A percentile compares a stretch with the other conserved stretches of the same genome.
Conservation (phyloP, 2,329 filamentous ascomycete species). For the Colletotrichum sp. region DNA sequence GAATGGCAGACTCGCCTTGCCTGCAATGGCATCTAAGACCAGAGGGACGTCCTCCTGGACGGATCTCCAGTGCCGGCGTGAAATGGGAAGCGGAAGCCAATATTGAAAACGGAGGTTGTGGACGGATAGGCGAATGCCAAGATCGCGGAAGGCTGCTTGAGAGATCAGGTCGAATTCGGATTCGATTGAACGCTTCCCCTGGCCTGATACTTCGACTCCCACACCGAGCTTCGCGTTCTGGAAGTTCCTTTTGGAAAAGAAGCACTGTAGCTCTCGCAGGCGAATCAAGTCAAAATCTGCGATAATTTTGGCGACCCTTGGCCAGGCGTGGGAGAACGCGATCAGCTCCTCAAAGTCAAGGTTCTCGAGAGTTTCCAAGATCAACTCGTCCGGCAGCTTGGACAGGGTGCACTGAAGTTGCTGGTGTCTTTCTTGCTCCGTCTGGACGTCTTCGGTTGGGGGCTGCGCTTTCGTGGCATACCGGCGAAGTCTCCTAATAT, state of each 20-base stretch:
- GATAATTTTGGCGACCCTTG: constrained; percentile 37
- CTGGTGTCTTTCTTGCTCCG: constrained; percentile 26
- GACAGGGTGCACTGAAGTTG: not conserved
- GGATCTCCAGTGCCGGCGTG: constrained; percentile 46
- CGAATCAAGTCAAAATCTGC: constrained; percentile 39
- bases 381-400: constrained; percentile 43
- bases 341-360: constrained; percentile 42
- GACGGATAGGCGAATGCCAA: constrained; percentile 43
- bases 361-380: constrained; percentile 37
- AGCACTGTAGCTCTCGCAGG: constrained; percentile 52
- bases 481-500: not conserved
- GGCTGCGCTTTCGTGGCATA: not conserved
- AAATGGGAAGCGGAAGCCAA: constrained; percentile 54
- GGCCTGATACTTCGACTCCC: constrained; percentile 35
- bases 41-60: constrained; percentile 30
- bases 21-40: constrained; percentile 28
- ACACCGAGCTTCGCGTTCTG: constrained; percentile 44
- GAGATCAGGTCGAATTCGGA: constrained; percentile 58
- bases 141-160: constrained; percentile 39
- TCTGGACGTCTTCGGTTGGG: not conserved
- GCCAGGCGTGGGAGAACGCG: constrained; percentile 40
- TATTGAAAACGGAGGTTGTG: constrained; percentile 44
- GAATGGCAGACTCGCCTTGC: constrained; percentile 23
- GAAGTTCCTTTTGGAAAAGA: constrained; percentile 48
- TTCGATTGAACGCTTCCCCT: constrained; percentile 32